These are phyloP conservation scores for Cucumis melo DNA, from an alignment of 306 rosid species.

Conservation along the genomic window DNA sequence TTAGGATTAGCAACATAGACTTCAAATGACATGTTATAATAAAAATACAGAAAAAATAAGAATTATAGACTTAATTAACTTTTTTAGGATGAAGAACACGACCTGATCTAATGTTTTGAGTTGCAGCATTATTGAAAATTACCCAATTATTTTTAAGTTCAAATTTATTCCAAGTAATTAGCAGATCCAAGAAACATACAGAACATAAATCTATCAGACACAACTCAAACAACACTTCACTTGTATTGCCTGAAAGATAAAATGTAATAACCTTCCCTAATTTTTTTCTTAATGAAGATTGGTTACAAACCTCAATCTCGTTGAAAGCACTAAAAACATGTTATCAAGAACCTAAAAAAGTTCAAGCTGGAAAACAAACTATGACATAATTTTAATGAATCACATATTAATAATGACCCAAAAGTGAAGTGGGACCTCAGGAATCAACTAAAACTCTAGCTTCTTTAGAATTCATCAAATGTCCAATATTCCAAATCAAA, in stretches of 20 bases:
- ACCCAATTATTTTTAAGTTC: not conserved
- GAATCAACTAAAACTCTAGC: not conserved
- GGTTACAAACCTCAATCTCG: not conserved
- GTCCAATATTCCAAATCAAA: not conserved
- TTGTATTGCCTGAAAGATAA: not conserved
- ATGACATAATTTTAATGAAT: not conserved
- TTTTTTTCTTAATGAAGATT: not conserved
- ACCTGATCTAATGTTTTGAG: not conserved
- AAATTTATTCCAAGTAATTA: not conserved
- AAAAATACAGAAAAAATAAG: not conserved
- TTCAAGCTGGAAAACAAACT: not conserved
- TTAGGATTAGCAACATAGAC: not conserved
- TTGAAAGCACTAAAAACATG: not conserved
- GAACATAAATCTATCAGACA: not conserved
- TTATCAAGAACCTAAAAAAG: not conserved
- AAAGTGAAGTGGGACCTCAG: conserved; percentile 5
- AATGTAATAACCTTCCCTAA: not conserved
- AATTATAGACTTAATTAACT: not conserved
- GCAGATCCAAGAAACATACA: not conserved
- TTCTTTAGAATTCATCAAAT: not conserved
- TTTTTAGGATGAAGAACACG: not conserved
- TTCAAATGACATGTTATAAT: not conserved
- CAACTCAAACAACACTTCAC: not conserved
- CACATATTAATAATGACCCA: not conserved
- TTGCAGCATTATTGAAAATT: not conserved